Base-by-base conservation (phyloP, 2,329 filamentous ascomycete genomes). In the Raffaelea deltoideospora region DNA sequence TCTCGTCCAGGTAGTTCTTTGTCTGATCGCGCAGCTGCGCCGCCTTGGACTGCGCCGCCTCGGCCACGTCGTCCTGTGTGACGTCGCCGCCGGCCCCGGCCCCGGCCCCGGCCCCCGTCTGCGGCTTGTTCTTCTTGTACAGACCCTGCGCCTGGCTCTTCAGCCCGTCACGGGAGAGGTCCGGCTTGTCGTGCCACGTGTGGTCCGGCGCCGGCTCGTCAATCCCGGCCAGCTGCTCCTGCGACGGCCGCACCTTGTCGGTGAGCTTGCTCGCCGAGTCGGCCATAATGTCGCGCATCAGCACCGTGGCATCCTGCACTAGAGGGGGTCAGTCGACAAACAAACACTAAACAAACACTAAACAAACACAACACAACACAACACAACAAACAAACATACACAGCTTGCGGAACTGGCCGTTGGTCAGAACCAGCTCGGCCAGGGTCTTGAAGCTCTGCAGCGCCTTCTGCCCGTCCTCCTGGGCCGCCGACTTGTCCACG, bases 351-450 rank as follows among this genome's bases (percentile, higher is more conserved):
- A n/a, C n/a, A n/a, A n/a, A n/a, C 28, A 28, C 23, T 26, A 14
- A 14, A 5, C 27, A n/a, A 30, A 3, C 11, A 7, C 17, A 15
- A 11, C 3, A 34, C 13, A 13, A 13, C 14, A 21, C 8, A 22
- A n/a, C 2, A n/a, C 8, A 7, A 3, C 13, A 4, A 19, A 11
- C 10, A 3, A 33, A 73, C 79, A 57, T 72, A 79, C 81, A 60
- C 24, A 94, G 73, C 64, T 94, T 94, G 48, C 86, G 74, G 67
- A 93, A 95, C 56, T 96, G 87, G 46, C 90, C 90, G 50, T 98
- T 98, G 49, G 87, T 93, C 51, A 96, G 80, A 49, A 96, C 64
- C 39, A 98, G 67, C 15, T 80, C 87, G 35, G 88, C 90, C 1
- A 98, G 66, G 4, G 85, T 94, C 48, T 85, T 78, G 31, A 98